Base-by-base conservation (phyloP, 192 early-diverging fungal genomes). In the Linderina pennispora region DNA sequence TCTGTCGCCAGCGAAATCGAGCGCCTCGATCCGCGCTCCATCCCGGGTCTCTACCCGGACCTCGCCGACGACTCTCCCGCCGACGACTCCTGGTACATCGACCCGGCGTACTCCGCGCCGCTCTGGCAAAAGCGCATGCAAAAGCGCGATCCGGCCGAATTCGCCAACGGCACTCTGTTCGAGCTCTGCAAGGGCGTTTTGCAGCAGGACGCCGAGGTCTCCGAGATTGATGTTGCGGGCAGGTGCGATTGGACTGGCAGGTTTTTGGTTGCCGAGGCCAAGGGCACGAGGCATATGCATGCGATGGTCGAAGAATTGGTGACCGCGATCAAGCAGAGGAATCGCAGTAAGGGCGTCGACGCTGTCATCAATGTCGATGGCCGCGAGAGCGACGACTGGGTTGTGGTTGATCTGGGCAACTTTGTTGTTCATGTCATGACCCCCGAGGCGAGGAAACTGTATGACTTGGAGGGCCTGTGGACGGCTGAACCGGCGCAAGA, bases 41-140 rank as follows among this genome's bases (percentile, higher is more conserved):
- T 62, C 1, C 65, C 65, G 1, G 65, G 50, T 8, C 57, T 69
- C 24, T 69, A 69, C 15, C 65, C 65, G 1, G 50, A 61, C 19
- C 54, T 69, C 20, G 53, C 57, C 10, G 38, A 33, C 2, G 23
- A 46, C 3, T 39, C 15, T 1, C 35, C 55, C 24, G 46, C 45
- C 16, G 66, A 62, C 21, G 68, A 71, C 26, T 71, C 68, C 25
- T 71, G 68, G 68, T 71, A 64, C 32, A 53, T 71, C 13, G 68
- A 71, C 42, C 17, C 49, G 3, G 39, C 8, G 1, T 71, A 43
- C 36, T 8, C 21, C 11, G 9, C 48, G 28, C 68, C 68, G 0
- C 32, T 71, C 39, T 71, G 68, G 68, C 46, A 71, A 40, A 55
- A 52, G 20, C 61, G 55, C 13, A 35, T 32, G 17, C 38, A 20